Evolutionary conservation across 2,329 filamentous ascomycete species (phyloP), one percentile per base, ranked within the genome.

Genomic region (Neospermospora avenae): DNA sequence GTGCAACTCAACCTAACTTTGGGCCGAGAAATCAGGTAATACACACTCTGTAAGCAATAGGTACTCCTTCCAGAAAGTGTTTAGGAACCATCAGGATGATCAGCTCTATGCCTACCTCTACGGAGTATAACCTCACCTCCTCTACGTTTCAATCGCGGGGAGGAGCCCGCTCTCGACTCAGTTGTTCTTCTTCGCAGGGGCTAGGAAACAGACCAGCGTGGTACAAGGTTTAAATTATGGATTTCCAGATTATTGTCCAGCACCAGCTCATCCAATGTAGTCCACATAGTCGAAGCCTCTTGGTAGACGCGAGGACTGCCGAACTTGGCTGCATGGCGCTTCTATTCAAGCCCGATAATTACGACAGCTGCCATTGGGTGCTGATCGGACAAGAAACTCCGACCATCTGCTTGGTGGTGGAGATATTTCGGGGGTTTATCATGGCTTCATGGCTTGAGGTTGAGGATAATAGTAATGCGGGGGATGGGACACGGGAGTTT

Each of bases 321-420:
- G 14, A 6, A 28, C 48, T 52, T 52, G 48, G 48, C 28, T 22
- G 31, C 48, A 22, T 14, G n/a, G 28, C 31, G 20, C 34, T 35
- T 24, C n/a, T 22, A 52, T 28, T 35, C 31, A 20, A 25, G 34
- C 49, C 49, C 49, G 49, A 53, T 8, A 20, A 20, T 28, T 41
- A 1, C 41, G 51, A 54, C 51, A 54, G 51, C 35, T n/a, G 35
- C 51, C 51, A 54, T 54, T 54, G 51, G 51, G 51, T 35, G 37
- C 39, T 18, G 35, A 42, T 25, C 35, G 11, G 22, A 34, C 35
- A 54, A 54, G 35, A 54, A 16, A 14, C 46, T 6, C 14, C 46
- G 2, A 20, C 14, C 14, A n/a, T 28, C 34, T 39, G 10, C 16
- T 39, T 39, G 35, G 35, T 14, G 13, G 39, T 11, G 39, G 10